phyloP scores from a whole-genome alignment of 768 basidiomycete species.

The Cantharellus anzutake region DNA sequence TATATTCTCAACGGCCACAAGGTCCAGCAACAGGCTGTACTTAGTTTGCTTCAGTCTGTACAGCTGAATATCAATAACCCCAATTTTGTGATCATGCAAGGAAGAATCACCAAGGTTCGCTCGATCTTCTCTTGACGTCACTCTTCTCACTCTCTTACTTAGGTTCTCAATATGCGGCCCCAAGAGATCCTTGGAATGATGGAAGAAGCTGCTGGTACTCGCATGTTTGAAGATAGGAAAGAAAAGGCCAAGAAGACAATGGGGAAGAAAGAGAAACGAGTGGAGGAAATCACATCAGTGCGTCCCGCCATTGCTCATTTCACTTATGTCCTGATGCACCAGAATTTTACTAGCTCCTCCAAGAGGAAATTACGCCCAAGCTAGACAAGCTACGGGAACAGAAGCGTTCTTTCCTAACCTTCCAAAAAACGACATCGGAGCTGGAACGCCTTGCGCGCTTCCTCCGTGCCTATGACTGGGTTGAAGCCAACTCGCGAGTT shows the following conservation, averaged over 20 bases:
- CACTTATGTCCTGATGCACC: not conserved
- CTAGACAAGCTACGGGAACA: slow-evolving; percentile 76
- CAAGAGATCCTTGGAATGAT: slow-evolving; percentile 97
- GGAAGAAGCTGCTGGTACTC: slow-evolving; percentile 94
- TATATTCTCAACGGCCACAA: slow-evolving; percentile 96
- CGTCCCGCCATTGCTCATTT: slow-evolving; percentile 8
- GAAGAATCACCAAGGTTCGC: slow-evolving; percentile 86
- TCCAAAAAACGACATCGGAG: slow-evolving; percentile 75
- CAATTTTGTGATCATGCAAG: slow-evolving; percentile 99
- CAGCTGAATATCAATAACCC: slow-evolving; percentile 99
- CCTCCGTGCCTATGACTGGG: slow-evolving; percentile 81
- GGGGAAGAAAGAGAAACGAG: slow-evolving; percentile 90
- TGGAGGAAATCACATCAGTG: slow-evolving; percentile 62
- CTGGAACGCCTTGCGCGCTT: slow-evolving; percentile 70
- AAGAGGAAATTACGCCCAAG: slow-evolving; percentile 88
- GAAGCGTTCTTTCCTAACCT: slow-evolving; percentile 75
- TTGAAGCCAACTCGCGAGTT: slow-evolving; percentile 33
- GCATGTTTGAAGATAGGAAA: slow-evolving; percentile 98
- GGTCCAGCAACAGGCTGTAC: slow-evolving; percentile 63
- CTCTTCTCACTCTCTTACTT: not conserved
- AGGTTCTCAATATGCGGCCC: slow-evolving; percentile 95
- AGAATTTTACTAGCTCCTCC: slow-evolving; percentile 27
- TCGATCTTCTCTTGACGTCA: not conserved
- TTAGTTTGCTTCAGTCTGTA: slow-evolving; percentile 87
- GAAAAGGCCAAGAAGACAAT: slow-evolving; percentile 94